Evolutionary conservation across 768 basidiomycete genomes (phyloP).

Genomic region (Galerina sulciceps): DNA sequence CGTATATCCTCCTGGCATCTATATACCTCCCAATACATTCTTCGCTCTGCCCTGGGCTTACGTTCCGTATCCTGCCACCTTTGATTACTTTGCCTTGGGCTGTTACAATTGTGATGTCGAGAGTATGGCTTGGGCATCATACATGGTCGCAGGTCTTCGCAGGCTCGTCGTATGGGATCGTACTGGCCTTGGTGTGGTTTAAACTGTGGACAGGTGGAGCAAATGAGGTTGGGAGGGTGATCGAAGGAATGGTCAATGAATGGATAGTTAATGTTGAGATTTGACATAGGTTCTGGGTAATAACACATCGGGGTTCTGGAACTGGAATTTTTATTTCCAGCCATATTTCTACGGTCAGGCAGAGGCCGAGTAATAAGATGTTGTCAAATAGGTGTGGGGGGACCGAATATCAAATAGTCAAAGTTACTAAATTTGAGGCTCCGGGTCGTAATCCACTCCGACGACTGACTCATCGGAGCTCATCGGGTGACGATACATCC

Average conservation of each 20-base stretch:
- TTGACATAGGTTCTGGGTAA: not conserved
- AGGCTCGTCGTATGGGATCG: slow-evolving; percentile 59
- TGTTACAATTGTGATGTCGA: slow-evolving; percentile 57
- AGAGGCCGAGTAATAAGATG: too few species aligned
- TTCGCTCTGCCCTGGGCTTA: slow-evolving; percentile 43
- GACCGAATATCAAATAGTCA: too few species aligned
- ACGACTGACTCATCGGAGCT: too few species aligned
- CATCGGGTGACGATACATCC: too few species aligned
- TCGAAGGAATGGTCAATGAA: slow-evolving; percentile 25
- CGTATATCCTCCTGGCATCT: slow-evolving; percentile 63
- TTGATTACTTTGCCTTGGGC: slow-evolving; percentile 61
- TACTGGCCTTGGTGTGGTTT: slow-evolving; percentile 61
- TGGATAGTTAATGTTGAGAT: not conserved
- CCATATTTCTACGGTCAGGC: too few species aligned
- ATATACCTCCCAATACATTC: slow-evolving; percentile 62
- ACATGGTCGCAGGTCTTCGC: slow-evolving; percentile 70
- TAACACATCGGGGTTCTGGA: too few species aligned
- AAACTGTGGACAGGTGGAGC: slow-evolving; percentile 52
- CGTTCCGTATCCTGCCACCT: slow-evolving; percentile 47
- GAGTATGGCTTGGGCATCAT: slow-evolving; percentile 80
- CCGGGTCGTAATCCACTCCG: not conserved
- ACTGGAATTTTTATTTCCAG: not conserved
- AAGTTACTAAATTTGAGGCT: not conserved
- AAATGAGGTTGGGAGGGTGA: slow-evolving; percentile 22
- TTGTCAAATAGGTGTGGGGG: too few species aligned